Evolutionary conservation across 331 rosid genomes (phyloP), one percentile per base, ranked within the genome.

Genomic region (Ulmus americana): DNA sequence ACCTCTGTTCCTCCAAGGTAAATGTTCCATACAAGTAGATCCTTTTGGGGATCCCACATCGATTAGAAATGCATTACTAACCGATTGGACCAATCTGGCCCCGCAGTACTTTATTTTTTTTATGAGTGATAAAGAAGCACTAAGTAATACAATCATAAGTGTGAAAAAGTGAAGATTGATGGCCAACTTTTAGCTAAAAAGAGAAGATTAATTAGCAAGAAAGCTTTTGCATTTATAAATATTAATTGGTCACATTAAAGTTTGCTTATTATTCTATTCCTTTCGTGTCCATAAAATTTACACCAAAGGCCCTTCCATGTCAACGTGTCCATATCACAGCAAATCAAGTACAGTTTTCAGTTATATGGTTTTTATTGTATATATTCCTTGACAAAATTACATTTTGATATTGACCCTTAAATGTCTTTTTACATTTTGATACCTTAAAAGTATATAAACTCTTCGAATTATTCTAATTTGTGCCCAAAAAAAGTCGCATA

Each of bases 261-360:
- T 39, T 53, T 20, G 22, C 22, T 8, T 53, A 3, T 60, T 60
- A 60, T 60, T 41, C 64, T 60, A 28, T 60, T 60, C 13, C 68
- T 63, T 63, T 41, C n/a, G 14, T 48, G n/a, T 48, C 4, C 6
- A 48, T 2, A 48, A 48, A 48, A 12, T 3, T 48, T 1, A 12
- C 5, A 3, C 14, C 14, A 5, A 28, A 28, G 35, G 35, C 2
- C 35, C 35, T 2, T 2, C 35, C 35, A 28, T 28, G 35, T 28
- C 35, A 28, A 28, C 35, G 35, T 28, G 35, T 28, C 35, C 35
- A 28, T 28, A 28, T 28, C 35, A 28, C 35, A 28, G 35, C 35
- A 28, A 28, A 28, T 28, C 35, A 28, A 28, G 35, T 28, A 28
- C 35, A 28, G 35, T 28, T 28, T 28, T 28, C 35, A 28, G 35